A percentile compares a stretch with the other conserved stretches of the same genome.
These are phyloP conservation scores for Monilinia aucupariae DNA, from an alignment of 2,329 filamentous ascomycete species.

Conservation along the genomic window DNA sequence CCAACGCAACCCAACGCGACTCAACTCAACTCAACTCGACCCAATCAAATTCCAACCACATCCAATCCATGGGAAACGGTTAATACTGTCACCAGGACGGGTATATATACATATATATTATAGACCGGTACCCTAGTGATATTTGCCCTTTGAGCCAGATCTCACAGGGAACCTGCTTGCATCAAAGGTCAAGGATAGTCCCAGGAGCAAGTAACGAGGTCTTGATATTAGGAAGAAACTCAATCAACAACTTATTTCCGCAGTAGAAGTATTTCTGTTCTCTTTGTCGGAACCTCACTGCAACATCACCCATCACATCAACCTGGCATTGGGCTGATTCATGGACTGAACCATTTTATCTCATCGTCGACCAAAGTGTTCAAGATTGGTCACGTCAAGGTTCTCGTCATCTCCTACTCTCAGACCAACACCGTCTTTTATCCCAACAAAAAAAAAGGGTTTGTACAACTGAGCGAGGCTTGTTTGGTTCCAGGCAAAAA, in stretches of 20 bases:
- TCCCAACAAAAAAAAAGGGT: background rate
- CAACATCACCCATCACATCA: constrained; percentile 15
- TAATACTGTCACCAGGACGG: constrained; percentile 14
- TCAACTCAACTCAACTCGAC: too few relatives aligned
- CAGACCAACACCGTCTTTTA: background rate
- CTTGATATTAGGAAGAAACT: constrained; percentile 20
- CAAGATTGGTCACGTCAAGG: background rate
- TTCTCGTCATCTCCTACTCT: background rate
- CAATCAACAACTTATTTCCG: constrained; percentile 14
- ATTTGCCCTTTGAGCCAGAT: constrained; percentile 26
- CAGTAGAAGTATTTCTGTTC: constrained; percentile 4
- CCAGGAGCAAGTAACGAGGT: constrained; percentile 27
- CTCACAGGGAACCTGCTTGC: constrained; percentile 31
- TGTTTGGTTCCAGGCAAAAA: constrained; percentile 1
- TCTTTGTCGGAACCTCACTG: constrained; percentile 8
- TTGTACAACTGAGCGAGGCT: background rate
- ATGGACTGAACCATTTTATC: background rate
- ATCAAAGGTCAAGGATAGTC: constrained; percentile 29
- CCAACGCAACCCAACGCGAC: too few relatives aligned
- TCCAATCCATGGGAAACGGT: constrained; percentile 4
- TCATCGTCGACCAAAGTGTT: constrained; percentile 7
- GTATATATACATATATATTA: background rate
- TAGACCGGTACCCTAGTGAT: constrained; percentile 23
- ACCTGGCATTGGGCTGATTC: constrained; percentile 2
- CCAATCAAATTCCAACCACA: background rate